Base-by-base conservation (phyloP, 2,329 filamentous ascomycete genomes). In the Calonectria pseudoreteaudii region DNA sequence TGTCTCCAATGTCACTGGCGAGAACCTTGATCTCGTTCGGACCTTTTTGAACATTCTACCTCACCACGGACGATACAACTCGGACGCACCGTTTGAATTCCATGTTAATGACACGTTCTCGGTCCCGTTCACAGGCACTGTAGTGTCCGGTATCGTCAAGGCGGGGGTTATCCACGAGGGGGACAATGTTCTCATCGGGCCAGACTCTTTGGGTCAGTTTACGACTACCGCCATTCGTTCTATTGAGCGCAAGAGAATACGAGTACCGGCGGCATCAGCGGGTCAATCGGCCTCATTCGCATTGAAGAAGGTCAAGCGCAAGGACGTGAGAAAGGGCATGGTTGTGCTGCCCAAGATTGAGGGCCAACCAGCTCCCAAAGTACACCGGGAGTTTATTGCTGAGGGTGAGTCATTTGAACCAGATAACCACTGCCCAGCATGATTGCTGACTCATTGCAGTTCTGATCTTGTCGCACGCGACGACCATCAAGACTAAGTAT, bases 101-200 rank as follows among this genome's bases (percentile, higher is more conserved):
- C 93, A 98, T 74, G 91, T 99, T 77, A 99, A 98, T 82, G 97
- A 99, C 83, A 98, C 95, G 0, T 99, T 98, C 88, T 98, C 96
- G 0, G 97, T 99, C 6, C 97, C 97, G 2, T 98, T 98, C 84
- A 95, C 98, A 0, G 97, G 97, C 16, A 99, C 97, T 0, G 97
- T 99, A 0, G 96, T 99, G 1, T 97, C 95, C 44, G 97, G 97
- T 0, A 96, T 99, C 41, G 93, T 98, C 75, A 98, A 97, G 80
- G 92, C 93, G 1, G 94, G 96, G 0, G 93, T 97, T 1, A 91
- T 98, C 20, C 97, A 98, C 82, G 91, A 94, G 1, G 96, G 96
- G n/a, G 97, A 99, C 81, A 92, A 90, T 10, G 93, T 99, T 6
- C 89, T 98, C 47, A 92, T 99, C 31, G 97, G 97, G 0, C 97